Base-by-base conservation (phyloP, 1,139 yeast species). In the Scheffersomyces titani region DNA sequence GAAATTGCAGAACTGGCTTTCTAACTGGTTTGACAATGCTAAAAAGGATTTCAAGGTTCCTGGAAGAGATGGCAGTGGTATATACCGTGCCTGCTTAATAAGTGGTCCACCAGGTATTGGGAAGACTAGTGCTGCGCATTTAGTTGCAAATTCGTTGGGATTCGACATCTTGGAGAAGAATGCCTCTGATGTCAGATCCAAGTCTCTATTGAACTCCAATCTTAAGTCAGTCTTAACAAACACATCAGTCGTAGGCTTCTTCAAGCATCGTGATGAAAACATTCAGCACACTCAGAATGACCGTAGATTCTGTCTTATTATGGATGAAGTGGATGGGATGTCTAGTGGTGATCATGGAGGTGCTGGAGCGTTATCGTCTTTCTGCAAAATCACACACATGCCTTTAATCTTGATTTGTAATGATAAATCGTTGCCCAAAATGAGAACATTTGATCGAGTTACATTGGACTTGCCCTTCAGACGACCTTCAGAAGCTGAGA, bases 311-410 rank as follows among this genome's bases (percentile, higher is more conserved):
- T 92, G 93, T 54, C 81, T 94, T 53, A 89, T 96, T 61, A 92
- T 96, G 98, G 99, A 96, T 74, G 99, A 96, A 75, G 99, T 96
- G 44, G 99, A 96, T 72, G 99, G 99, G 63, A 94, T 96, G 99
- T 91, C 97, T 50, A 92, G 96, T 66, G 99, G 99, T 62, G 99
- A 96, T 72, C 88, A 96, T 66, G 99, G 99, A 61, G 99, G 99
- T 62, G 97, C 96, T 20, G 98, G 98, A 24, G 97, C 94, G 57
- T 82, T 96, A 74, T 93, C 98, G 0, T 87, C 89, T 50, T 89
- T 92, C 65, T 94, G 98, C 70, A 82, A 89, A 50, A 87, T 86
- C 52, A 92, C 99, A 0, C 82, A 87, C 54, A 90, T 94, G 68
- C 99, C 99, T 16, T 83, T 96, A 77, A 92, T 96, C 60, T 80